Evolutionary conservation across 306 rosid species (phyloP).

Genomic region (Quercus engelmannii): DNA sequence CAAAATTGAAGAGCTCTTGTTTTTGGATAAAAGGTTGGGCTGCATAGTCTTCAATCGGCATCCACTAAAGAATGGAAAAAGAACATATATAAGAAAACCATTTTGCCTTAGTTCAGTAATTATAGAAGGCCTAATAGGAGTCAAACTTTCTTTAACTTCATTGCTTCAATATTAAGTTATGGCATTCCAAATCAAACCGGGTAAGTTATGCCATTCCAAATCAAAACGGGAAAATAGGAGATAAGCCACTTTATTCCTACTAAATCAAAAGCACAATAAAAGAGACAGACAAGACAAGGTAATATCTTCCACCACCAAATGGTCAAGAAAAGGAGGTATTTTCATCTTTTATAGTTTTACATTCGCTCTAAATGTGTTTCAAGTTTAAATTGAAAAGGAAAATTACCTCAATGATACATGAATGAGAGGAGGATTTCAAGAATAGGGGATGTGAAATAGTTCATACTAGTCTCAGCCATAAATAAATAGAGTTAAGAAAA

Average conservation of each 20-base stretch:
- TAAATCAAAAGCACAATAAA: no score
- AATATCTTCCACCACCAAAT: background rate
- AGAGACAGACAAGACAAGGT: no score
- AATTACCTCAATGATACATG: background rate
- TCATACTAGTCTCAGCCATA: background rate
- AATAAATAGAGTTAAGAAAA: background rate
- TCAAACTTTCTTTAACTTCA: background rate
- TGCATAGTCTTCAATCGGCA: constrained; percentile 67
- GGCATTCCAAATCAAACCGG: no score
- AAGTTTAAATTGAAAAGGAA: background rate
- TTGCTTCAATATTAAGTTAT: background rate
- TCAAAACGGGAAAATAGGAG: background rate
- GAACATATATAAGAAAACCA: background rate
- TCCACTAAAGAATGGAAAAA: constrained; percentile 57
- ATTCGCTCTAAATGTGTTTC: background rate
- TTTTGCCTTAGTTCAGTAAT: background rate
- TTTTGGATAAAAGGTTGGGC: constrained; percentile 60
- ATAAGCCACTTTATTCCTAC: no score
- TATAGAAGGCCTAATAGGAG: background rate
- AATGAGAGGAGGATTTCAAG: background rate
- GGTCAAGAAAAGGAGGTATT: background rate
- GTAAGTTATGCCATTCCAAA: constrained; percentile 1
- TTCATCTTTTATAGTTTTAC: background rate
- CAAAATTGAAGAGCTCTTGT: constrained; percentile 38
- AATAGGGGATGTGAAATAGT: background rate